phyloP scores from a whole-genome alignment of 2,329 filamentous ascomycete species.

The Helotiales sp. region DNA sequence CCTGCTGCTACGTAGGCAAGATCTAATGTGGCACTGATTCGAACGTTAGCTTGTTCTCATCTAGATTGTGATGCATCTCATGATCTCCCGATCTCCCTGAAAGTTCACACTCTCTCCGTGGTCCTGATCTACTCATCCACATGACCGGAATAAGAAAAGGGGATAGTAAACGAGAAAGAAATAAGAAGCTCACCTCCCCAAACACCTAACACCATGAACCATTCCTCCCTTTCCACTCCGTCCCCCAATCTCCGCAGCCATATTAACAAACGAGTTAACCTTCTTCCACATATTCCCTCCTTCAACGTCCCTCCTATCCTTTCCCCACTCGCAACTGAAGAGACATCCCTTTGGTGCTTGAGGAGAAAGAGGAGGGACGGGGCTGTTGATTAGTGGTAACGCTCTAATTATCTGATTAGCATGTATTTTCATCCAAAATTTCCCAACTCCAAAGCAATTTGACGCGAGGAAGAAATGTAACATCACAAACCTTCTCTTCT shows the following conservation, averaged over 20 bases:
- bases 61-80: too few species aligned
- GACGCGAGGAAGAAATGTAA: too few species aligned
- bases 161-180: neutral
- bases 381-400: slow-evolving; percentile 63
- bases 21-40: slow-evolving; percentile 66
- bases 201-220: slow-evolving; percentile 73
- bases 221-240: slow-evolving; percentile 69
- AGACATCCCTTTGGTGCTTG: slow-evolving; percentile 68
- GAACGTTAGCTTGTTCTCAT: too few species aligned
- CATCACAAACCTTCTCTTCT: slow-evolving; percentile 60
- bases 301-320: slow-evolving; percentile 65
- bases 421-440: too few species aligned
- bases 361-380: slow-evolving; percentile 61
- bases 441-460: too few species aligned
- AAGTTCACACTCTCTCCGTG: too few species aligned
- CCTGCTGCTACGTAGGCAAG: slow-evolving; percentile 76
- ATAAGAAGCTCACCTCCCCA: slow-evolving; percentile 53
- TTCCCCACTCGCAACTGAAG: slow-evolving; percentile 78
- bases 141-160: neutral
- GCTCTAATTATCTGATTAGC: too few species aligned
- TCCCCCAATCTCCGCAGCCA: slow-evolving; percentile 66
- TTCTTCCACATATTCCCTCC: slow-evolving; percentile 72
- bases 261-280: slow-evolving; percentile 72
- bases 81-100: too few species aligned
- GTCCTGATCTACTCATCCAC: too few species aligned